Conservation (phyloP, 1,284 basidiomycete genomes). For the Ceratobasidium papillatum region DNA sequence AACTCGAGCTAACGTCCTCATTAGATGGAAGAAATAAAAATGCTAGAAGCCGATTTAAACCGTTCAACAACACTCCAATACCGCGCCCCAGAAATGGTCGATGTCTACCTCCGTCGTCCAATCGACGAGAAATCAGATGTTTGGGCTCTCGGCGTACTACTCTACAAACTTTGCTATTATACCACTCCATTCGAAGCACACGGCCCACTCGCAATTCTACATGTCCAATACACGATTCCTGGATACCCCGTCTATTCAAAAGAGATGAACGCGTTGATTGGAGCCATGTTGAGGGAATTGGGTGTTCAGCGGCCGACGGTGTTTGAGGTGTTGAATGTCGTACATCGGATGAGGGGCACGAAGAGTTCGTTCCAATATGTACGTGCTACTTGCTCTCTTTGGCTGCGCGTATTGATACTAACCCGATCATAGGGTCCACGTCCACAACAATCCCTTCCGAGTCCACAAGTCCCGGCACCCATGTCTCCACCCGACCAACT, state of each 20-base stretch:
- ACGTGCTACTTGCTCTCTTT: slow-evolving; percentile 49
- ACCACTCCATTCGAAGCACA: slow-evolving; percentile 99
- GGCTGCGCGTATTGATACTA: not conserved
- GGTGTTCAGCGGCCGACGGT: slow-evolving; percentile 81
- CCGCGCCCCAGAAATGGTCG: slow-evolving; percentile 98
- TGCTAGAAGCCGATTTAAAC: slow-evolving; percentile 91
- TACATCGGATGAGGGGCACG: slow-evolving; percentile 85
- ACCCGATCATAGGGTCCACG: not conserved
- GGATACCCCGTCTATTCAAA: slow-evolving; percentile 92
- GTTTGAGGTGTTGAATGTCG: slow-evolving; percentile 79
- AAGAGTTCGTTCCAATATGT: slow-evolving; percentile 79
- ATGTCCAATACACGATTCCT: slow-evolving; percentile 94
- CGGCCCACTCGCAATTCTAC: slow-evolving; percentile 94
- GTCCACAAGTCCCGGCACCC: slow-evolving; percentile 22
- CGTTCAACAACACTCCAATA: slow-evolving; percentile 96
- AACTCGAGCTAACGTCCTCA: not conserved
- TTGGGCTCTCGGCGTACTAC: slow-evolving; percentile 73
- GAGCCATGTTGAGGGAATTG: slow-evolving; percentile 89
- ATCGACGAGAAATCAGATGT: slow-evolving; percentile 86
- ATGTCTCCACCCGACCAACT: slow-evolving; percentile 32
- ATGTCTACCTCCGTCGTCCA: slow-evolving; percentile 82
- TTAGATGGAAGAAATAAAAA: slow-evolving; percentile 78
- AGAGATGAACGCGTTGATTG: slow-evolving; percentile 86
- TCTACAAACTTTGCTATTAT: slow-evolving; percentile 94
- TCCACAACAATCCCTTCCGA: slow-evolving; percentile 21